A percentile compares a stretch with the other conserved stretches of the same genome.
These are phyloP conservation scores for Chlamydomonas sp. DNA, from an alignment of 139 green algal species.

Conservation along the genomic window DNA sequence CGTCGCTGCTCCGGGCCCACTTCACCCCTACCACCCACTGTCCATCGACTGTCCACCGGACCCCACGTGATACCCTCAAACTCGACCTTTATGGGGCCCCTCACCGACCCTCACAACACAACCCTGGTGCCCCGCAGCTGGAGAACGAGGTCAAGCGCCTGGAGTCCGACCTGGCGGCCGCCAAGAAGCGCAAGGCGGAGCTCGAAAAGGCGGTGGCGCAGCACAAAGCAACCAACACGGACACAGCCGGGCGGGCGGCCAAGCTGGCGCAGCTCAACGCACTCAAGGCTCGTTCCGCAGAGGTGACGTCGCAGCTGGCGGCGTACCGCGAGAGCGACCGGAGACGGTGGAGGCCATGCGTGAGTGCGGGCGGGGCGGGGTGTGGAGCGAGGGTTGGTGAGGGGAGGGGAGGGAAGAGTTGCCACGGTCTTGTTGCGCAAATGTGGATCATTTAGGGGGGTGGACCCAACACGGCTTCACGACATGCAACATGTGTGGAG, in stretches of 20 bases:
- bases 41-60: too few relatives aligned
- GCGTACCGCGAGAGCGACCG: slow-evolving; percentile 72
- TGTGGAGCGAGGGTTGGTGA: too few relatives aligned
- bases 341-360: slow-evolving; percentile 58
- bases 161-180: background rate
- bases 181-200: background rate
- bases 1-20: too few relatives aligned
- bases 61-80: too few relatives aligned
- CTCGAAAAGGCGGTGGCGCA: slow-evolving; percentile 1
- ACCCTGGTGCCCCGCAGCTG: slow-evolving; percentile 7
- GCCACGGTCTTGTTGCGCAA: too few relatives aligned
- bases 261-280: slow-evolving; percentile 38
- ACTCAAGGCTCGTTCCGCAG: slow-evolving; percentile 42
- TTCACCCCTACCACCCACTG: too few relatives aligned
- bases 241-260: slow-evolving; percentile 14
- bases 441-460: too few relatives aligned
- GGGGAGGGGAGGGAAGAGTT: too few relatives aligned
- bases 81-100: too few relatives aligned
- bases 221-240: slow-evolving; percentile 44
- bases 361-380: slow-evolving; percentile 11
- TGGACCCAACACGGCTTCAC: too few relatives aligned
- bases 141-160: slow-evolving; percentile 47
- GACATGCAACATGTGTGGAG: background rate
- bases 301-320: slow-evolving; percentile 52
- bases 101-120: too few relatives aligned